Evolutionary conservation across 805 yeast genomes (phyloP).

Genomic region (Zygosaccharomyces kombuchaensis): DNA sequence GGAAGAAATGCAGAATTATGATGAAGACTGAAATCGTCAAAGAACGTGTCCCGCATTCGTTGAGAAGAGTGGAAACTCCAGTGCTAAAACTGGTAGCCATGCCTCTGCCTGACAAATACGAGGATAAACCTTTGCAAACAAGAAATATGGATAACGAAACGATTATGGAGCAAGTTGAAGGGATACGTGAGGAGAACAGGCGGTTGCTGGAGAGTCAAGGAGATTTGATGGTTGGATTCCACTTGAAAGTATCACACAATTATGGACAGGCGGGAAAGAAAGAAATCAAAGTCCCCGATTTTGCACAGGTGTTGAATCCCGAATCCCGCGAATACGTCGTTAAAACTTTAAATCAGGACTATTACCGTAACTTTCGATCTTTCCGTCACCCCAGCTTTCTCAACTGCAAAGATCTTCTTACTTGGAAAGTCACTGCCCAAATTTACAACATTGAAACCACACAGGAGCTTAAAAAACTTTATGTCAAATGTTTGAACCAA

Average conservation of each 20-base stretch:
- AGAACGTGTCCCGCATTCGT: conserved; percentile 5
- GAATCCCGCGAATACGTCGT: conserved; percentile 45
- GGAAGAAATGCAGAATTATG: conserved; percentile 25
- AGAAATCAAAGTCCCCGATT: conserved; percentile 21
- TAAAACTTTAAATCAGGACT: conserved; percentile 31
- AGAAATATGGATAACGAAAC: conserved; percentile 10
- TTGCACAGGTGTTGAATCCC: conserved; percentile 31
- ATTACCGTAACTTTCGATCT: conserved; percentile 13
- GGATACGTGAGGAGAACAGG: conserved; percentile 16
- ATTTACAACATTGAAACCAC: conserved; percentile 25
- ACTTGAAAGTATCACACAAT: conserved; percentile 35
- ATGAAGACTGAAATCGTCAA: conserved; percentile 18
- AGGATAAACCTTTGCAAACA: conserved; percentile 17
- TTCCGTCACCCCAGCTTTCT: conserved; percentile 28
- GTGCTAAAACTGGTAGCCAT: conserved; percentile 34
- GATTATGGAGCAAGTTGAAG: conserved; percentile 15
- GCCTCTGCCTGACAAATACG: conserved; percentile 32
- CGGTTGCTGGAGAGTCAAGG: conserved; percentile 17
- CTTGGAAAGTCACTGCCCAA: conserved; percentile 36
- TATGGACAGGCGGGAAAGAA: conserved; percentile 33
- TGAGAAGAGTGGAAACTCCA: conserved; percentile 19
- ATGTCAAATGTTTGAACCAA: conserved; percentile 23
- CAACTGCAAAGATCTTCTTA: conserved; percentile 27
- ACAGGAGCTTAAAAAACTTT: conserved; percentile 16
- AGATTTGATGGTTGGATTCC: conserved; percentile 36